Conservation (phyloP, 768 basidiomycete species). For the Rickenella mellea region DNA sequence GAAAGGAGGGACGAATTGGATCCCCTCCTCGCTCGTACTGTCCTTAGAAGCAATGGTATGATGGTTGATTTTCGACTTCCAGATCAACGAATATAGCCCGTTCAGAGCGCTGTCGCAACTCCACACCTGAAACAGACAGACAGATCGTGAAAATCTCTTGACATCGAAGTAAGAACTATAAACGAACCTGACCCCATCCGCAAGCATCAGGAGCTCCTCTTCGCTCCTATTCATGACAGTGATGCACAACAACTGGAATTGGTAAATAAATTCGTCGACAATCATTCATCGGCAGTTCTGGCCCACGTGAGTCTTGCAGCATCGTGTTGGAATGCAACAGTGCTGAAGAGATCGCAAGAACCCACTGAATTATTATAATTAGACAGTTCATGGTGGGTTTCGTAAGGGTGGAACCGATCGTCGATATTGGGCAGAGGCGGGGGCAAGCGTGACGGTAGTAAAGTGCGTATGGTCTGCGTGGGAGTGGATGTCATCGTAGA, state of each 20-base stretch:
- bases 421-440: slow-evolving; percentile 92
- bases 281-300: slow-evolving; percentile 99
- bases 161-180: too few species aligned
- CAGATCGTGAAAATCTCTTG: too few species aligned
- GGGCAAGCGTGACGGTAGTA: slow-evolving; percentile 96
- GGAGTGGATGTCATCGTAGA: too few species aligned
- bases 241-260: slow-evolving; percentile 92
- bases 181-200: too few species aligned
- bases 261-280: slow-evolving; percentile 96
- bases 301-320: slow-evolving; percentile 89
- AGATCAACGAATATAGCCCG: slow-evolving; percentile 95
- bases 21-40: slow-evolving; percentile 75
- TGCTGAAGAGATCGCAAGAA: neutral
- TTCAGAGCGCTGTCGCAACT: slow-evolving; percentile 97
- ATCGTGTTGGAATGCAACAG: slow-evolving; percentile 51
- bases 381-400: slow-evolving; percentile 97
- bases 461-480: slow-evolving; percentile 62
- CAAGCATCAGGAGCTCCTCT: slow-evolving; percentile 79
- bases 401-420: slow-evolving; percentile 95
- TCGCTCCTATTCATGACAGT: slow-evolving; percentile 79
- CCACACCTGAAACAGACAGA: slow-evolving; percentile 89
- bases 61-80: slow-evolving; percentile 94
- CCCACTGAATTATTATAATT: slow-evolving; percentile 69
- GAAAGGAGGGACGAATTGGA: slow-evolving; percentile 72
- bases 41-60: slow-evolving; percentile 76